Evolutionary conservation across 768 basidiomycete species (phyloP), one percentile per base, ranked within the genome.

Genomic region (Leucosporidium creatinivorum): DNA sequence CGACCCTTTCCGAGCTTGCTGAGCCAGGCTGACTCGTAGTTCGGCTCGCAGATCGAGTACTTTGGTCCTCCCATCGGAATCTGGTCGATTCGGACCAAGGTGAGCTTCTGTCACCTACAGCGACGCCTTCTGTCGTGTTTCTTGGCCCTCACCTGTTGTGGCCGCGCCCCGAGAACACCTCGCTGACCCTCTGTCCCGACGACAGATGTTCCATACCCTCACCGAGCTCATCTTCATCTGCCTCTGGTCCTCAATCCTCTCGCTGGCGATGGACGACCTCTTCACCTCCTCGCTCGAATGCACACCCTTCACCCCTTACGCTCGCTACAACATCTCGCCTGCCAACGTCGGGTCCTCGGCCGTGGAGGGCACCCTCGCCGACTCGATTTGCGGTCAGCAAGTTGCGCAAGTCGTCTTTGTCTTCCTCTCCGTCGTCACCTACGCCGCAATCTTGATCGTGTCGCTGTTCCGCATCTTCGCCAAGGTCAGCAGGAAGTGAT

Each of bases 61-160:
- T 93, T 93, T 75, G 89, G 92, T 50, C 85, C 88, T 47, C 92
- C 93, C 9, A 80, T 94, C 28, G 93, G 92, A n/a, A 81, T 94
- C 36, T 94, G 93, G 93, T 83, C 84, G 61, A 91, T 92, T 39
- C 90, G 89, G 39, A 85, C 82, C 59, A 93, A 93, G 78, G 84
- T 93, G 31, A 39, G 62, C 17, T 6, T 15, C 0, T 30, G 3
- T 36, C 47, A 13, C 12, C 47, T 39, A 9, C 61, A 23, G 7
- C 4, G 10, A 47, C 18, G 10, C 33, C n/a, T n/a, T n/a, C n/a
- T n/a, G n/a, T n/a, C n/a, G n/a, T n/a, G n/a, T n/a, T n/a, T n/a
- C n/a, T n/a, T n/a, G n/a, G n/a, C n/a, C n/a, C n/a, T n/a, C n/a
- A n/a, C n/a, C n/a, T n/a, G n/a, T n/a, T n/a, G n/a, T n/a, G n/a